phyloP scores from a whole-genome alignment of 345 rosid genomes.

The Brassica carinata region DNA sequence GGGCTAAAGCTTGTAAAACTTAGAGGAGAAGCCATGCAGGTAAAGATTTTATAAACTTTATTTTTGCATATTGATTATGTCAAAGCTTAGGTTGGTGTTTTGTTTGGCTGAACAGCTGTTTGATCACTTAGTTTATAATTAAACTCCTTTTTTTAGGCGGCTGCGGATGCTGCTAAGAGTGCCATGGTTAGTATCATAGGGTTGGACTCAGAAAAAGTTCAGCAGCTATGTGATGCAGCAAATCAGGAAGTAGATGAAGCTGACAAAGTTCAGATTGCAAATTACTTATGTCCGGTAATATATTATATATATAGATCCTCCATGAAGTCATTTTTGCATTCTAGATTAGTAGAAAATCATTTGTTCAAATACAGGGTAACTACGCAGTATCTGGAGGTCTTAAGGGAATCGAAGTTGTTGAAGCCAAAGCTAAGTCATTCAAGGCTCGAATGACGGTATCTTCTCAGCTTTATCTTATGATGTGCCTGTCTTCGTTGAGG shows the following conservation, averaged over 20 bases:
- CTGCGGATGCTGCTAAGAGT: constrained; percentile 92
- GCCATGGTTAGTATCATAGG: constrained; percentile 98
- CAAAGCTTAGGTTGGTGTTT: neutral
- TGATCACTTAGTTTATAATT: constrained; percentile 16
- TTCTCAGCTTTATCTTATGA: neutral
- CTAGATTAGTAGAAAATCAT: neutral
- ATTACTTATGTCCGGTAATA: constrained; percentile 68
- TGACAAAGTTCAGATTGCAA: constrained; percentile 91
- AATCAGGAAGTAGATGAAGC: constrained; percentile 84
- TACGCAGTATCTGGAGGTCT: constrained; percentile 97
- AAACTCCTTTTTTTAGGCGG: constrained; percentile 56
- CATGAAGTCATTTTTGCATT: constrained; percentile 12
- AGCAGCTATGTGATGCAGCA: constrained; percentile 87
- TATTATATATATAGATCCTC: neutral
- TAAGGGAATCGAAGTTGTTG: constrained; percentile 89
- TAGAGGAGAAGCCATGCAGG: constrained; percentile 99
- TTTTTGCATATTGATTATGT: neutral
- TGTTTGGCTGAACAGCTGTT: neutral
- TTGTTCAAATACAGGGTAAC: constrained; percentile 61
- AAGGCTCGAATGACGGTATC: constrained; percentile 94
- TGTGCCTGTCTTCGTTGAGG: neutral
- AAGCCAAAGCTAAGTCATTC: constrained; percentile 95
- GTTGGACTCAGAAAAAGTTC: constrained; percentile 83
- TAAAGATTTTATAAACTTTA: constrained; percentile 24
- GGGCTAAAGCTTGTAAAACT: constrained; percentile 96